Base-by-base conservation (phyloP, 176 grass and related monocot species). In the Alopecurus myosuroides region DNA sequence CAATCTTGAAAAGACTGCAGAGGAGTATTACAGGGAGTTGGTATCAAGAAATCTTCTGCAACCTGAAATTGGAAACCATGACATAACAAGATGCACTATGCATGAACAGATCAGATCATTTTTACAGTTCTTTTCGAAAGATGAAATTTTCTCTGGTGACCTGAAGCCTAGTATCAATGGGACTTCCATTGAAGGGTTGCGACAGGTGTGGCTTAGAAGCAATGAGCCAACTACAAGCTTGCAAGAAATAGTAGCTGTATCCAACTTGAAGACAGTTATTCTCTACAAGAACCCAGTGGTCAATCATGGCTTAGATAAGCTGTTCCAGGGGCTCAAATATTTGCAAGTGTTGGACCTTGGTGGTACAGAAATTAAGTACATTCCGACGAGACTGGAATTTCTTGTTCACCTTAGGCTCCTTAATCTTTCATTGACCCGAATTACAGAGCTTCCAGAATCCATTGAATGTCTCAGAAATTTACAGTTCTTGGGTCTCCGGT, bases 371-470 rank as follows among this genome's bases (percentile, higher is more conserved):
- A 79, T 89, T 87, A 85, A 67, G 34, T 66, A 84, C 51, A 81
- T 94, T 41, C 89, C 92, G n/a, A 53, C 45, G 35, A 87, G 56
- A 62, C 30, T 94, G 37, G 83, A 74, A 87, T 77, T 72, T 82
- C 83, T 94, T 17, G 6, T 84, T 84, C 86, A 91, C 78, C 76
- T 91, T 42, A 94, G 84, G 66, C 77, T 87, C 52, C 77, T 94
- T 58, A 91, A 94, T 75, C 86, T 91, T 89, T 94, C 92, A 51
- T 15, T 31, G 11, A 94, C 92, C 35, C 69, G 77, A 78, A 89
- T 94, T 40, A 85, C 42, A 85, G 84, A 85, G 19, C 80, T 94
- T 49, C 89, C 92, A 44, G 89, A 89, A 37, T 77, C 86, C 37
- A 85, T 94, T 69, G 84, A 74, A 25, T 31, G 8, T 77, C 89